Conservation (phyloP, 2,329 filamentous ascomycete genomes). For the Hirsutella thompsonii region DNA sequence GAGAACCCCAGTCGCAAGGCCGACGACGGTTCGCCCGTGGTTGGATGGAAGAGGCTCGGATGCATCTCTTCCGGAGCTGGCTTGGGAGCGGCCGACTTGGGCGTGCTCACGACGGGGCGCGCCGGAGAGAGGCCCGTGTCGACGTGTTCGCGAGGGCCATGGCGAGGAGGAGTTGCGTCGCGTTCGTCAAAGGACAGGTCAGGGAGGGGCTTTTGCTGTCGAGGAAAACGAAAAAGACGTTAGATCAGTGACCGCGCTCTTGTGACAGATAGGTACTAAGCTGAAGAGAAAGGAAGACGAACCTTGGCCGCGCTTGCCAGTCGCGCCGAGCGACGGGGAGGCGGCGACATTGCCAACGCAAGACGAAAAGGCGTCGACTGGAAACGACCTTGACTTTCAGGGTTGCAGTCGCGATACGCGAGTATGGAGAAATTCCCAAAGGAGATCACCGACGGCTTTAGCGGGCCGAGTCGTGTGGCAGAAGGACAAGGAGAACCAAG, state of each 20-base stretch:
- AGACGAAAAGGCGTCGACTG: not conserved
- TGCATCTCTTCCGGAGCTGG: conserved; percentile 79
- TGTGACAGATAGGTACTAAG: not conserved
- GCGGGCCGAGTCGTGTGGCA: too few relatives aligned
- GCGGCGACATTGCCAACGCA: not conserved
- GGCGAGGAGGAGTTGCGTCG: conserved; percentile 22
- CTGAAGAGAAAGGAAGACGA: conserved; percentile 1
- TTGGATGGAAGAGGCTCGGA: conserved; percentile 68
- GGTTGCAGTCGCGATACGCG: too few relatives aligned
- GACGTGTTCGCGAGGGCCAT: conserved; percentile 11
- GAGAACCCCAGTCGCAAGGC: conserved; percentile 73
- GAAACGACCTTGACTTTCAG: too few relatives aligned
- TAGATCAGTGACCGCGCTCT: too few relatives aligned
- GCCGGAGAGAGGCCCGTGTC: conserved; percentile 22
- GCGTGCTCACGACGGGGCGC: conserved; percentile 34
- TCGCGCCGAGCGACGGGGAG: conserved; percentile 28
- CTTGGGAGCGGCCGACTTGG: conserved; percentile 53
- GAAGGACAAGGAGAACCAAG: too few relatives aligned
- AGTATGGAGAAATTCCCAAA: too few relatives aligned
- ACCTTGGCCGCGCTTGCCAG: conserved; percentile 26
- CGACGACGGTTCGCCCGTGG: conserved; percentile 64
- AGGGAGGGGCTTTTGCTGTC: conserved; percentile 17
- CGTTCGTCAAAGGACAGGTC: conserved; percentile 30
- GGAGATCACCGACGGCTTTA: too few relatives aligned
- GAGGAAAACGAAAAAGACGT: conserved; percentile 4